Evolutionary conservation across 2,329 filamentous ascomycete genomes (phyloP).

Genomic region (Fonsecaea erecta): DNA sequence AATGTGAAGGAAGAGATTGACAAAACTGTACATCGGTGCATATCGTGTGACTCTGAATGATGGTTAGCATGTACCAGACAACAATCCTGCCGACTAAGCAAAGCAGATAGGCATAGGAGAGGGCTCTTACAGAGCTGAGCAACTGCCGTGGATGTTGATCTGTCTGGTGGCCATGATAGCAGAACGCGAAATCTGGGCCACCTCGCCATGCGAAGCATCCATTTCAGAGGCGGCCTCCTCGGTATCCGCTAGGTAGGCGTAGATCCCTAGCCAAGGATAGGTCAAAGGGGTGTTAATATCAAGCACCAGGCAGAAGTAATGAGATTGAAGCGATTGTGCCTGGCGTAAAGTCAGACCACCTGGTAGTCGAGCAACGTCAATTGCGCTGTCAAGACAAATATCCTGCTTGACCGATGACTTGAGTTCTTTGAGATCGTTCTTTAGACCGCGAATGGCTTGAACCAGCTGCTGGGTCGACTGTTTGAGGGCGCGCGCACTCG

Average conservation of each 20-base stretch:
- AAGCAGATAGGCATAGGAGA: too few relatives aligned
- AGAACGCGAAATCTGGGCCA: slow-evolving; percentile 11
- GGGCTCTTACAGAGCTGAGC: slow-evolving; percentile 13
- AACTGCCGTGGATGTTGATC: slow-evolving; percentile 13
- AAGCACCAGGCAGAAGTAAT: slow-evolving; percentile 24
- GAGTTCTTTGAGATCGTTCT: slow-evolving; percentile 12
- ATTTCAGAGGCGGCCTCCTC: background rate
- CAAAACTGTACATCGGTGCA: slow-evolving; percentile 9
- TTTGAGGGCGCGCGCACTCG: slow-evolving; percentile 9
- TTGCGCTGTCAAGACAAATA: slow-evolving; percentile 15
- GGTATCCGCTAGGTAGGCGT: background rate
- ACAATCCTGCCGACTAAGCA: background rate
- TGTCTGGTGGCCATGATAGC: slow-evolving; percentile 20
- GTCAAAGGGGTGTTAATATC: slow-evolving; percentile 22
- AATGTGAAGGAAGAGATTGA: slow-evolving; percentile 19
- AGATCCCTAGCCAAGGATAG: slow-evolving; percentile 17
- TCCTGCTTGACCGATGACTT: slow-evolving; percentile 5
- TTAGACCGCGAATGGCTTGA: slow-evolving; percentile 6
- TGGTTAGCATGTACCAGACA: slow-evolving; percentile 3
- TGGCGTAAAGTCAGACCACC: slow-evolving; percentile 14
- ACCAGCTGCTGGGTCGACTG: slow-evolving; percentile 13
- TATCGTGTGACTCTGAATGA: slow-evolving; percentile 1
- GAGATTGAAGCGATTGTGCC: slow-evolving; percentile 18
- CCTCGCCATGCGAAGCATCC: slow-evolving; percentile 4
- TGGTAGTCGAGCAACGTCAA: slow-evolving; percentile 17